Base-by-base conservation (phyloP, 1,284 basidiomycete genomes). In the Irpex sp. region DNA sequence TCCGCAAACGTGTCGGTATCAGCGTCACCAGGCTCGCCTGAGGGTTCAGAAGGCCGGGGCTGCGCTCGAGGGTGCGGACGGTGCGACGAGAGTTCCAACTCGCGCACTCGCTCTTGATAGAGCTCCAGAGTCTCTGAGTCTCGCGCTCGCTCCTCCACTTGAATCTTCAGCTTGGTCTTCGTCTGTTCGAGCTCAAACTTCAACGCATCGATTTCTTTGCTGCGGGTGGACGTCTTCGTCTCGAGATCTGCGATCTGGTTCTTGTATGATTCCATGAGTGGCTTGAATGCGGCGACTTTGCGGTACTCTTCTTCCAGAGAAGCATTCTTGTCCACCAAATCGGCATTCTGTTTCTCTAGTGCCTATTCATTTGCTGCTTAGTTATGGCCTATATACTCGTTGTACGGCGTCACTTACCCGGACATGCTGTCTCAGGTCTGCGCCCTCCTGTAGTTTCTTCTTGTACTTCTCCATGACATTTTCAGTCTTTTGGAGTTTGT, bases 391-490 rank as follows among this genome's bases (percentile, higher is more conserved):
- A 58, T 35, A 1, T 26, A 9, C 47, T 9, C 15, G n/a, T 35
- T 33, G 47, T 13, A 15, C 3, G 60, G 4, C 11, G 26, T 17
- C 36, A 68, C 78, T 46, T 67, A 92, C 93, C 79, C 94, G 94
- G 71, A 97, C 83, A 68, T 91, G 88, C 65, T 94, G 86, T 26
- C 94, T 87, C 47, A 97, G 81, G 69, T 96, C 93, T 2, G 93
- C 93, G 3, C 90, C 88, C 73, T 98, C 97, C 70, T 98, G 97
- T 3, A 98, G 83, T 77, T 98, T 98, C 83, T 95, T 97, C 81
- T 97, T 97, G 79, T 98, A 97, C 76, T 98, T 99, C 76, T 98
- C 95, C 83, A 98, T 94, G 37, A 97, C 95, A 70, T 97, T 97
- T 75, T 98, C 97, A 5, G 90, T 92, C 80, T 97, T 98, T 71